Evolutionary conservation across 495 filamentous ascomycete genomes (phyloP), one percentile per base, ranked within the genome.

Genomic region (Thermochaetoides thermophila): DNA sequence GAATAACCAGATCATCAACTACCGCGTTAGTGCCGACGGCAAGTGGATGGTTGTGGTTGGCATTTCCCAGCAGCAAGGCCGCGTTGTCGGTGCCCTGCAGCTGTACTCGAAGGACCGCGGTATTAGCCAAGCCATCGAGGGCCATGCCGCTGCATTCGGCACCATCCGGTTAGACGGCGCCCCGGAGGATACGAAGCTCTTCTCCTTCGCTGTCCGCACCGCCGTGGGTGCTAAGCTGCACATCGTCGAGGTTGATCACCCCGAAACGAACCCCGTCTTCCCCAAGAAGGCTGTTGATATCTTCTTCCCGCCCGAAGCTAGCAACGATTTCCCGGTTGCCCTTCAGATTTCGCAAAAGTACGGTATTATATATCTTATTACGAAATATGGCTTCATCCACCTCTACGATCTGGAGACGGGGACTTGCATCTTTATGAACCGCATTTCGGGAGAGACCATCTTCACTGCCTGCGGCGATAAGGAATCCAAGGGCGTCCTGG

Each of bases 351-450:
- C 89, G 10, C 73, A 78, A 46, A 86, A 82, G 55, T 99, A 96
- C 63, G 85, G 83, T 46, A 68, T 99, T 48, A 81, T 96, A 37
- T 95, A 95, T 56, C 72, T 99, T 24, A 83, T 96, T 35, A 99
- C 89, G 12, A 99, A 99, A 53, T 99, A 95, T 51, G 89, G 89
- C 26, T 99, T 96, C 60, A 96, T 99, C 44, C 89, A 99, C 56
- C 71, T 99, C 7, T 96, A 96, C 56, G 89, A 99, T 47, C 72
- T 99, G 27, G 89, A 96, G 62, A 87, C 82, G 5, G 89, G 82
- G 21, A 83, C 81, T n/a, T 89, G 84, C 52, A 87, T 99, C 50
- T 99, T 94, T 73, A 93, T 99, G 86, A 96, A 99, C 61, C 80
- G 89, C 32, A 99, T 99, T 48, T 99, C 89, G 14, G 91, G 84